A percentile compares a stretch with the other conserved stretches of the same genome.
Conservation (phyloP, 441 rosid species). For the Flueggea neowawraea region DNA sequence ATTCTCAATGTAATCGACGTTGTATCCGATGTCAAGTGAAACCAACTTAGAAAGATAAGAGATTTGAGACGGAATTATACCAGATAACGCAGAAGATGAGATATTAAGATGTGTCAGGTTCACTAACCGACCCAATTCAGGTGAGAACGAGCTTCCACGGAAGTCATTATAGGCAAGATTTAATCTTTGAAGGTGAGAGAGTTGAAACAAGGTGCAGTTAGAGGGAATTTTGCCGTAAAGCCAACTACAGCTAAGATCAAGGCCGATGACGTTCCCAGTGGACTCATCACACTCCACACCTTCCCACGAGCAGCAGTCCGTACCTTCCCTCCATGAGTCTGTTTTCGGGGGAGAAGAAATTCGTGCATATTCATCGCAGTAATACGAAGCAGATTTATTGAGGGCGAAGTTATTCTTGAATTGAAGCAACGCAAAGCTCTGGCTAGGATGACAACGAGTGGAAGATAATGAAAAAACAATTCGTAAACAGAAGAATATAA, state of each 20-base stretch:
- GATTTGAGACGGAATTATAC: background rate
- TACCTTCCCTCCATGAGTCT: conserved; percentile 24
- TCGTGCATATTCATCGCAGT: background rate
- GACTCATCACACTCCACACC: conserved; percentile 26
- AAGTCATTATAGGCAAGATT: background rate
- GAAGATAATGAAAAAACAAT: background rate
- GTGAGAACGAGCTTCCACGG: background rate
- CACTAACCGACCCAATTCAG: background rate
- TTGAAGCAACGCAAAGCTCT: background rate
- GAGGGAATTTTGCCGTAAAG: conserved; percentile 4
- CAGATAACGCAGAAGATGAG: background rate
- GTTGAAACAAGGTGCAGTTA: background rate
- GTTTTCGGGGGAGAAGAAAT: conserved; percentile 12
- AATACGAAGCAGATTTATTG: background rate
- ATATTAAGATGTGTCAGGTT: background rate
- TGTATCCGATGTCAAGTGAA: background rate
- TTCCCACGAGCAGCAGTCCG: conserved; percentile 35
- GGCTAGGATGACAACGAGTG: background rate
- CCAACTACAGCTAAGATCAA: conserved; percentile 20
- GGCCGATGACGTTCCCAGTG: conserved; percentile 20
- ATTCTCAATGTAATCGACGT: background rate
- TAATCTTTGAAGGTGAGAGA: background rate
- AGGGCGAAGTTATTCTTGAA: background rate
- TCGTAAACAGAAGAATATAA: too few relatives aligned
- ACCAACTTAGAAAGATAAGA: background rate